These are phyloP conservation scores for Endogone sp. DNA, from an alignment of 192 early-diverging fungal genomes.

Conservation along the genomic window DNA sequence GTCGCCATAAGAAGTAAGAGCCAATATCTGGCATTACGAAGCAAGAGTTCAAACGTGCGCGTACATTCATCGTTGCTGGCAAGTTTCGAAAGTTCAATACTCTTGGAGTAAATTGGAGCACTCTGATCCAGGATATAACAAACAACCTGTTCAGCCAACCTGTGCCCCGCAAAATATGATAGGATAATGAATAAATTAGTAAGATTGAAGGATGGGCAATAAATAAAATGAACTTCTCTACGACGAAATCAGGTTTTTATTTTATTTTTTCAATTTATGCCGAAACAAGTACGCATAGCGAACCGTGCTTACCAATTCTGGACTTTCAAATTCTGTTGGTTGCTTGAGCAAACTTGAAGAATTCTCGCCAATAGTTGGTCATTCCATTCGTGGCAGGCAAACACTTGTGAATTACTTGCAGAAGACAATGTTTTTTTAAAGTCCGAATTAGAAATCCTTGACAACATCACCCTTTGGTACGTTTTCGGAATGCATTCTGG, in stretches of 20 bases:
- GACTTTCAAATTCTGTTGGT: not conserved
- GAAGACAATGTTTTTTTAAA: not conserved
- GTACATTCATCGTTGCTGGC: not conserved
- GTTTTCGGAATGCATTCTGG: not conserved
- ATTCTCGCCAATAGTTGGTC: not conserved
- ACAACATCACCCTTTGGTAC: not conserved
- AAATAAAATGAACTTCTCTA: too few relatives aligned
- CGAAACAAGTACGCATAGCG: not conserved
- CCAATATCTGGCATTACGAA: conserved; percentile 10
- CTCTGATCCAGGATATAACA: not conserved
- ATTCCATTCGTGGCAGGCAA: not conserved
- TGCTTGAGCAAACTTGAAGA: conserved; percentile 2
- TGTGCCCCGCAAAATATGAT: not conserved
- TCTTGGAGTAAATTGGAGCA: not conserved
- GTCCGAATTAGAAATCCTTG: not conserved
- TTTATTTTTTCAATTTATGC: too few relatives aligned
- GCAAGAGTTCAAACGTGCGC: not conserved
- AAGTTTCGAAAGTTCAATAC: not conserved
- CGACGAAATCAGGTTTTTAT: too few relatives aligned
- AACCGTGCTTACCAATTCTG: not conserved
- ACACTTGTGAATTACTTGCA: not conserved
- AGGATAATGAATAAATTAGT: too few relatives aligned
- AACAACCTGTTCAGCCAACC: not conserved
- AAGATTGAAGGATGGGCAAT: too few relatives aligned
- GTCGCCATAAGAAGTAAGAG: not conserved